Percentiles rank a stretch among this genome's conserved stretches.
phyloP scores from a whole-genome alignment of 805 yeast genomes.

The Saturnispora dispora region DNA sequence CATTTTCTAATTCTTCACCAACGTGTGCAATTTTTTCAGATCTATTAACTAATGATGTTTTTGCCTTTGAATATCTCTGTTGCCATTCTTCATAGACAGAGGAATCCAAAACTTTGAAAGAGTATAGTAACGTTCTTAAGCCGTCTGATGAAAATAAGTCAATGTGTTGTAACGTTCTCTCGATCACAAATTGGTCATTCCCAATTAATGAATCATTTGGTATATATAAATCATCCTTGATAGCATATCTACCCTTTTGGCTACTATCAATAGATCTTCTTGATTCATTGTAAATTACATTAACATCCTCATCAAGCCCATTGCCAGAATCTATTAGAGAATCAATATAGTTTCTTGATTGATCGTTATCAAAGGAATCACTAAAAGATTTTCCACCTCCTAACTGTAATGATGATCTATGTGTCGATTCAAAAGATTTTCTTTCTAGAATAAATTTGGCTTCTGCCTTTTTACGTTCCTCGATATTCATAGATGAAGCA shows the following conservation, averaged over 20 bases:
- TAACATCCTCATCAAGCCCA: slow-evolving; percentile 40
- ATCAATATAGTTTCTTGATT: slow-evolving; percentile 14
- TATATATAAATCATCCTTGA: slow-evolving; percentile 31
- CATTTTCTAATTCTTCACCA: slow-evolving; percentile 64
- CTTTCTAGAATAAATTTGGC: slow-evolving; percentile 63
- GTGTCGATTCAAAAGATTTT: slow-evolving; percentile 33
- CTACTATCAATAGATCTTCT: slow-evolving; percentile 51
- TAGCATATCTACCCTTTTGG: slow-evolving; percentile 44
- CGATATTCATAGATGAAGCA: slow-evolving; percentile 51
- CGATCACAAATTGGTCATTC: slow-evolving; percentile 71
- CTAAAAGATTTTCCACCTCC: slow-evolving; percentile 22
- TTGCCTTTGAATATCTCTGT: slow-evolving; percentile 59
- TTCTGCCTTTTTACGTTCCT: slow-evolving; percentile 62
- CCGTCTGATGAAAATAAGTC: slow-evolving; percentile 96
- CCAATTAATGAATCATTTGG: slow-evolving; percentile 47
- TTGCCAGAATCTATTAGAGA: slow-evolving; percentile 24
- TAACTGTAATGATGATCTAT: slow-evolving; percentile 7
- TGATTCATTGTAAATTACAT: slow-evolving; percentile 44
- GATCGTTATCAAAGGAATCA: slow-evolving; percentile 4
- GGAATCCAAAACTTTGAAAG: slow-evolving; percentile 60
- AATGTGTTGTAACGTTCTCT: slow-evolving; percentile 78
- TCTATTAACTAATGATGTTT: slow-evolving; percentile 64
- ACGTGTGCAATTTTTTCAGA: slow-evolving; percentile 54
- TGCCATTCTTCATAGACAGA: slow-evolving; percentile 61
- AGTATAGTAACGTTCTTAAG: slow-evolving; percentile 77